Conservation (phyloP, 2,329 filamentous ascomycete species). For the Aspergillus ruber region DNA sequence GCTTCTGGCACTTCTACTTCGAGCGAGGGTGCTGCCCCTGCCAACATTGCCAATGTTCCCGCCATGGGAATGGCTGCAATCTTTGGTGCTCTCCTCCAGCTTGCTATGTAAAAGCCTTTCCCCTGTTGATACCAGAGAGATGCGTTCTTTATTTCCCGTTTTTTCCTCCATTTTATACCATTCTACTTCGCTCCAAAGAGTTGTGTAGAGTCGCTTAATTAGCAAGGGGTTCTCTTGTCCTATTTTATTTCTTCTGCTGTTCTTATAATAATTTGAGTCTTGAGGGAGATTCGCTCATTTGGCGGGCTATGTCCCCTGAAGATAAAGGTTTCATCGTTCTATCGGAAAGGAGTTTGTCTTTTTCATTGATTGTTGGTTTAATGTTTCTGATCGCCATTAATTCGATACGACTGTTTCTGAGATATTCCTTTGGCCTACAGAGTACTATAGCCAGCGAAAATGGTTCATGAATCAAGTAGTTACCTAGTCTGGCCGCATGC, state of each 20-base stretch:
- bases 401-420: no score
- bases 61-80: conserved; percentile 38
- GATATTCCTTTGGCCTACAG: neutral
- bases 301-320: conserved; percentile 14
- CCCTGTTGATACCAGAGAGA: conserved; percentile 21
- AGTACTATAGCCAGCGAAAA: neutral
- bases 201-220: conserved; percentile 34
- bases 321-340: conserved; percentile 8
- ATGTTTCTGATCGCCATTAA: no score
- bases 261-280: conserved; percentile 38
- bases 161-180: conserved; percentile 16
- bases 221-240: conserved; percentile 26
- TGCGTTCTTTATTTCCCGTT: conserved; percentile 1
- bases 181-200: conserved; percentile 10
- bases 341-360: conserved; percentile 17
- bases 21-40: conserved; percentile 33
- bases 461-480: no score
- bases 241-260: conserved; percentile 22
- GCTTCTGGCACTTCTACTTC: conserved; percentile 21
- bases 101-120: conserved; percentile 40
- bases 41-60: conserved; percentile 29
- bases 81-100: conserved; percentile 40
- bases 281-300: conserved; percentile 24
- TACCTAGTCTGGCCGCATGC: no score
- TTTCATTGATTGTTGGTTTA: neutral